A percentile compares a stretch with the other conserved stretches of the same genome.
Conservation (phyloP, 257 asterid genomes). For the Ophiorrhiza pumila region DNA sequence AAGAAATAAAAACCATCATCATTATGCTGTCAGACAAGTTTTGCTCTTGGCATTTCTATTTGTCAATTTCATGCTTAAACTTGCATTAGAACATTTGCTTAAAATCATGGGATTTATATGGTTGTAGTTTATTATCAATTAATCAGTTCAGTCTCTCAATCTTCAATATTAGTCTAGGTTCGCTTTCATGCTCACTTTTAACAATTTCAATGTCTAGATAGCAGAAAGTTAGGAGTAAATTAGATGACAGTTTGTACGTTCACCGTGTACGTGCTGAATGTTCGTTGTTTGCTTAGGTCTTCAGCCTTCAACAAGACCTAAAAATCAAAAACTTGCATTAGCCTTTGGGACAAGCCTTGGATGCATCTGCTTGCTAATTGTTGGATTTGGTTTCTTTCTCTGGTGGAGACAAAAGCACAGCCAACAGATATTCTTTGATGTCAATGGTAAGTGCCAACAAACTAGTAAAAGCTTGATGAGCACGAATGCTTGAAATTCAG, state of each 20-base stretch:
- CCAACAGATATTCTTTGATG: constrained; percentile 70
- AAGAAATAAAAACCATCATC: constrained; percentile 24
- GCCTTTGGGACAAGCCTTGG: constrained; percentile 88
- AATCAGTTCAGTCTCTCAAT: not conserved
- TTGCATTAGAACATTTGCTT: not conserved
- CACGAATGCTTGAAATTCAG: not conserved
- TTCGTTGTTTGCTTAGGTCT: constrained; percentile 30
- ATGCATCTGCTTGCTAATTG: constrained; percentile 66
- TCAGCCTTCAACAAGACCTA: constrained; percentile 36
- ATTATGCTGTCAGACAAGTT: not conserved
- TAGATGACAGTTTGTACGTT: not conserved
- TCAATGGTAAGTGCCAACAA: constrained; percentile 44
- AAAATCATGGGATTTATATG: not conserved
- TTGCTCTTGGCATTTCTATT: not conserved
- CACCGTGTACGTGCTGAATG: not conserved
- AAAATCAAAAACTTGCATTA: constrained; percentile 55
- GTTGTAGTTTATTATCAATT: not conserved
- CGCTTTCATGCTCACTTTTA: not conserved
- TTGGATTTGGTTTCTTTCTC: constrained; percentile 71
- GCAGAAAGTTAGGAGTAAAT: too few species aligned
- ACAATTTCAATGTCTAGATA: not conserved
- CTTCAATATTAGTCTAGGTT: not conserved
- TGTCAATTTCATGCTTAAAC: not conserved
- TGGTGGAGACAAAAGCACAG: constrained; percentile 85
- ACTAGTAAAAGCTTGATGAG: not conserved